Evolutionary conservation across 2,329 filamentous ascomycete species (phyloP), one percentile per base, ranked within the genome.

Genomic region (Tolypocladium inflatum): DNA sequence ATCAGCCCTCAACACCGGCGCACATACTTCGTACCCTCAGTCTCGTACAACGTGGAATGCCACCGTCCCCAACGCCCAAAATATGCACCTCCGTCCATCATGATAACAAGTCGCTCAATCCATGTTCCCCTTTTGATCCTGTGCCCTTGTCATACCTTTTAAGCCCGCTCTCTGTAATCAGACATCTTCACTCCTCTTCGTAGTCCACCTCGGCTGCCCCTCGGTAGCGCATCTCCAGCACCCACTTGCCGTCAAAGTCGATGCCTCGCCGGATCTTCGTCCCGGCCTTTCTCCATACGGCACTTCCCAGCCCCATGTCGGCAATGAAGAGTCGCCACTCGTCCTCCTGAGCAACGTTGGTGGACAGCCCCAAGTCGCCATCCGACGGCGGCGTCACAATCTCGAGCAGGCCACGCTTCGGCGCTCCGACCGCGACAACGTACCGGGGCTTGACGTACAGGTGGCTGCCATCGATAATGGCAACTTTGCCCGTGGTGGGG

Each of bases 181-280:
- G 13, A 56, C 19, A 23, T 23, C 30, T 37, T 59, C 45, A 59
- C 2, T 59, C 55, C 54, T 60, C 62, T 26, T 63, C 60, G 42
- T 63, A 64, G n/a, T 67, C 70, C 19, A 62, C 66, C 26, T 67
- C 64, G 3, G 66, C 63, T 7, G 6, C 7, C 42, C 75, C 74
- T 23, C 75, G 74, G 60, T 81, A 83, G 60, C 71, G 75, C 73
- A 94, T 82, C 65, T 87, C 85, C 17, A 95, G 79, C 61, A 94
- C 86, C 93, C 93, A 97, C 63, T 86, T 84, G 60, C 86, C 85
- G 30, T 90, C 91, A 77, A 97, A 97, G 66, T 92, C 91, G 58
- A 97, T 87, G 0, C 91, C 91, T 63, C 90, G 86, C 23, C 91
- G 84, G 55, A 91, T 84, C 68, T 89, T 87, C 5, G 89, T 90